These are phyloP conservation scores for Lachnellula arida DNA, from an alignment of 2,329 filamentous ascomycete genomes.

Conservation along the genomic window DNA sequence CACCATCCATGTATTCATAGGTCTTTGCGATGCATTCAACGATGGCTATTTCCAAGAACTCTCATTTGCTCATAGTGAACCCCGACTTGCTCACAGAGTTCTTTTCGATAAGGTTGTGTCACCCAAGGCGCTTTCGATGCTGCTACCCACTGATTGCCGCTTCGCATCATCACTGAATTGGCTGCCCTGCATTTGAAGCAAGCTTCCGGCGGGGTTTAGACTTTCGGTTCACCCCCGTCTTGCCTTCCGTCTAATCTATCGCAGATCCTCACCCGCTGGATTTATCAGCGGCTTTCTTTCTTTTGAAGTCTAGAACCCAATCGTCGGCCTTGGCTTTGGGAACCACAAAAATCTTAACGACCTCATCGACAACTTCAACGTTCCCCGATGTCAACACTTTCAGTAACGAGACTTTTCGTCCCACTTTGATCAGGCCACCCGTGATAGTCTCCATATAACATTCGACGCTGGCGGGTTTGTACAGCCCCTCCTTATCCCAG, in stretches of 20 bases:
- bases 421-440: constrained; percentile 82
- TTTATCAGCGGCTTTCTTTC: constrained; percentile 54
- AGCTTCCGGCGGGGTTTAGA: background rate
- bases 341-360: constrained; percentile 79
- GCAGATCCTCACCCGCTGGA: constrained; percentile 1
- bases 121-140: background rate
- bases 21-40: constrained; percentile 5
- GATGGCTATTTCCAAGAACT: background rate
- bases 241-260: background rate
- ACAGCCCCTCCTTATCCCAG: constrained; percentile 71
- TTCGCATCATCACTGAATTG: background rate
- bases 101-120: background rate
- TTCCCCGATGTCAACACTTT: constrained; percentile 72
- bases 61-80: background rate
- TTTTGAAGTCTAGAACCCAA: constrained; percentile 87
- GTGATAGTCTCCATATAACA: constrained; percentile 81
- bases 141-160: background rate
- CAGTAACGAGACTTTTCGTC: constrained; percentile 74
- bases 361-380: constrained; percentile 80
- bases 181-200: background rate
- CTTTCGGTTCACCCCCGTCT: background rate
- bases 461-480: constrained; percentile 63
- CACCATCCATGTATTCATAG: constrained; percentile 4
- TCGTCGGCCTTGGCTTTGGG: constrained; percentile 62
- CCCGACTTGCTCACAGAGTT: background rate